Evolutionary conservation across 495 filamentous ascomycete species (phyloP), one percentile per base, ranked within the genome.

Genomic region (Cercophora sp.): DNA sequence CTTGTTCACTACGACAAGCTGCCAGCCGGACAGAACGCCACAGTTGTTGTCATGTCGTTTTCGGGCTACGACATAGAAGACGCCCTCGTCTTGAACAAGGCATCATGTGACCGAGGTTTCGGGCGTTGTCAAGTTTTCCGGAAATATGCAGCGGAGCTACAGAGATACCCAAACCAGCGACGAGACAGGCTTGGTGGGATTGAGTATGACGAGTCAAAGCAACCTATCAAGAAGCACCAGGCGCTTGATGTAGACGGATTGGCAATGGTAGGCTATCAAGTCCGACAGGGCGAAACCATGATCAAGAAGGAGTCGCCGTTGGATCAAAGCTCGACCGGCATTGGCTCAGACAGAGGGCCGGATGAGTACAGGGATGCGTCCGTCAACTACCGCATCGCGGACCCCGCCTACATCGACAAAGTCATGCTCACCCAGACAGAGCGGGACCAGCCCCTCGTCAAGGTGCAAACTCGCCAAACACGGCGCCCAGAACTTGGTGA

Each of bases 41-140:
- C 87, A 8, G 93, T 99, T 26, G 93, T 93, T 8, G 94, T 99
- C 60, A 97, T 97, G 94, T 95, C 89, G 58, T 99, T 95, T 68
- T 96, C 91, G 3, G 93, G 93, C 11, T 99, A 99, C 69, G 94
- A 99, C 82, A 97, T 97, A 62, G 93, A 99, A 76, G 93, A 99
- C 76, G 94, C 93, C 11, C 77, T 99, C 4, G 91, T 99, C 2
- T 64, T 99, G 51, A 99, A 97, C 77, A 96, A 96, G 73, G 89
- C 89, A 23, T 96, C 89, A 1, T 83, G 85, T 34, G 93, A 99
- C 64, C 81, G 93, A 55, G 94, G 93, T 5, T 97, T 96, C 57
- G 94, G 93, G 26, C 84, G 93, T 13, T 96, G 92, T 64, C 94
- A 97, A 61, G 94, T 99, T 6, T 93, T 96, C 78, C 83, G 86